Conservation (phyloP, 352 stramenopile species). For the Saprolegnia parasitica region DNA sequence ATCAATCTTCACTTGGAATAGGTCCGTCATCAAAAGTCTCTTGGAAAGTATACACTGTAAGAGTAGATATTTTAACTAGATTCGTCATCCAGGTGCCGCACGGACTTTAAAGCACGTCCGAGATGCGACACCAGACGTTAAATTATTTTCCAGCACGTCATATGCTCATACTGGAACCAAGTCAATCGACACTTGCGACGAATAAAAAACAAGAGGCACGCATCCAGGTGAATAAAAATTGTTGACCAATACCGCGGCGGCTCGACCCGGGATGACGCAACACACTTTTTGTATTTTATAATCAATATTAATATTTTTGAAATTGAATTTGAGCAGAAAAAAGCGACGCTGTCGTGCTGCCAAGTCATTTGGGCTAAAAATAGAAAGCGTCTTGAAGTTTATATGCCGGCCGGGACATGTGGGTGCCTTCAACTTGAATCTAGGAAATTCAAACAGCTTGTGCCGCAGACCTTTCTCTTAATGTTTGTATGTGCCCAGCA, state of each 20-base stretch:
- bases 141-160: too few relatives aligned
- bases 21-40: constrained; percentile 2
- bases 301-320: background rate
- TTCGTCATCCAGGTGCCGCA: background rate
- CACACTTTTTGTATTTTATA: background rate
- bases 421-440: constrained; percentile 21
- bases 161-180: too few relatives aligned
- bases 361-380: background rate
- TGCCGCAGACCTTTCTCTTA: too few relatives aligned
- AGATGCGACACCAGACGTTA: too few relatives aligned
- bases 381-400: background rate
- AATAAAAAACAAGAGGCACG: too few relatives aligned
- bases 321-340: background rate
- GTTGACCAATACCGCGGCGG: too few relatives aligned
- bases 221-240: too few relatives aligned
- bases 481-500: too few relatives aligned
- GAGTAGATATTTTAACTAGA: constrained; percentile 13
- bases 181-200: too few relatives aligned
- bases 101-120: too few relatives aligned
- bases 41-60: background rate
- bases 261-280: background rate
- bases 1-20: background rate
- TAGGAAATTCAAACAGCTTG: background rate
- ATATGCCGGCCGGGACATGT: constrained; percentile 4
- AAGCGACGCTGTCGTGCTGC: background rate